These are phyloP conservation scores for Albatrellus sp. DNA, from an alignment of 1,284 basidiomycete genomes.

Conservation along the genomic window DNA sequence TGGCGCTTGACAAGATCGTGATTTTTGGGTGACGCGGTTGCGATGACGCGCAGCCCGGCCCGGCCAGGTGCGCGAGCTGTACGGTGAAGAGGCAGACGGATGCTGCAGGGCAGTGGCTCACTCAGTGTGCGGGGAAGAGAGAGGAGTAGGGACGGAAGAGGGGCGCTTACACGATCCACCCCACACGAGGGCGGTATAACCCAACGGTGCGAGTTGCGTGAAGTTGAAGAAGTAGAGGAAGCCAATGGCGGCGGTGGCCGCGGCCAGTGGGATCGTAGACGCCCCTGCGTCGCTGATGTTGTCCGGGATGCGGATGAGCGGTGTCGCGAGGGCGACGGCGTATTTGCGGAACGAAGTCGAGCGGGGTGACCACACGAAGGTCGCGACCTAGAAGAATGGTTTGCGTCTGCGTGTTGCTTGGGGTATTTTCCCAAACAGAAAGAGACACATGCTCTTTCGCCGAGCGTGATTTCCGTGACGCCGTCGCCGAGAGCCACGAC, in stretches of 20 bases:
- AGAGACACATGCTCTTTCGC: not conserved
- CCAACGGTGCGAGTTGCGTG: not conserved
- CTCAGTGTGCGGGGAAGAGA: not conserved
- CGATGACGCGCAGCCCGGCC: slow-evolving; percentile 17
- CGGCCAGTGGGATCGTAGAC: not conserved
- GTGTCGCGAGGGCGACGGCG: not conserved
- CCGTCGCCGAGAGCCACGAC: slow-evolving; percentile 1
- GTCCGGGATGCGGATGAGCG: not conserved
- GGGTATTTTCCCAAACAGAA: not conserved
- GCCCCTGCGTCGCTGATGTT: not conserved
- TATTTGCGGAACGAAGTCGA: slow-evolving; percentile 2
- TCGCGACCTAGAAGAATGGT: not conserved
- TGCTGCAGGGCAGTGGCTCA: not conserved
- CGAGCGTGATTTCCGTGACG: not conserved
- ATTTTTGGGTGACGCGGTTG: slow-evolving; percentile 27
- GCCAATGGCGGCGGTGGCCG: not conserved
- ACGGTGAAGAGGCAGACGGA: not conserved
- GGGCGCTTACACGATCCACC: slow-evolving; percentile 1
- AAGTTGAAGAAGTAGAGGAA: not conserved
- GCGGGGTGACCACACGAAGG: not conserved
- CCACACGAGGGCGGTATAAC: not conserved
- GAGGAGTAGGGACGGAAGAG: no score
- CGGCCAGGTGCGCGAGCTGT: not conserved
- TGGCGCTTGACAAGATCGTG: slow-evolving; percentile 23
- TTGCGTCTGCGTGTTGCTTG: no score